Evolutionary conservation across 2,329 filamentous ascomycete genomes (phyloP), one percentile per base, ranked within the genome.

Genomic region (Aspergillus ibericus): DNA sequence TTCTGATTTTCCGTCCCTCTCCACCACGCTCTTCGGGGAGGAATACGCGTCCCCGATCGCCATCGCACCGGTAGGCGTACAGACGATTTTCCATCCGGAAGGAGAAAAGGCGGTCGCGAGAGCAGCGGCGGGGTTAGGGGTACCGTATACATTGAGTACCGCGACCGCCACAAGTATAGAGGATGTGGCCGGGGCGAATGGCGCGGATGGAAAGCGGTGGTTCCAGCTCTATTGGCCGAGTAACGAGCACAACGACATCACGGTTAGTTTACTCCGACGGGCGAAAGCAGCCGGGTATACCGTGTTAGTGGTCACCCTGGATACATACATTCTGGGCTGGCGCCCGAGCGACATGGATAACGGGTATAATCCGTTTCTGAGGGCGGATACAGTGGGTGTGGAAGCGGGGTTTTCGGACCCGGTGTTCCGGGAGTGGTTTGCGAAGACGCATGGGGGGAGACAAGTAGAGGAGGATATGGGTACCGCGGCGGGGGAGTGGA

Each of bases 141-240:
- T 92, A 0, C 87, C 89, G 0, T 90, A 86, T 71, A 86, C 87
- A 47, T 74, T 90, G 36, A 87, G 83, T 55, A 90, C 88, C 1
- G 87, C 88, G 1, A 81, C 86, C 0, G 80, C 82, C 0, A 79
- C 81, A 7, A 83, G 82, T 1, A 86, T 91, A 50, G 88, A 91
- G 68, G 82, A 91, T 58, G 82, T 90, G 0, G 87, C 85, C 0
- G 67, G 74, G 6, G 84, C 83, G 0, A 85, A 82, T 53, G 82
- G 81, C 0, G 72, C 18, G 1, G 13, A 80, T 1, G 83, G 83
- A 0, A 75, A 80, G 15, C 77, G 86, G 3, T 92, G 88, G 87
- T 92, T 82, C 70, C 89, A 92, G 70, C 81, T 92, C 0, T 92
- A 92, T 75, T 91, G 88, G 86, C 88, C 88, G 0, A 73, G 46